Evolutionary conservation across 208 protist species (phyloP), one percentile per base, ranked within the genome.

Genomic region (Naegleria lovaniensis): DNA sequence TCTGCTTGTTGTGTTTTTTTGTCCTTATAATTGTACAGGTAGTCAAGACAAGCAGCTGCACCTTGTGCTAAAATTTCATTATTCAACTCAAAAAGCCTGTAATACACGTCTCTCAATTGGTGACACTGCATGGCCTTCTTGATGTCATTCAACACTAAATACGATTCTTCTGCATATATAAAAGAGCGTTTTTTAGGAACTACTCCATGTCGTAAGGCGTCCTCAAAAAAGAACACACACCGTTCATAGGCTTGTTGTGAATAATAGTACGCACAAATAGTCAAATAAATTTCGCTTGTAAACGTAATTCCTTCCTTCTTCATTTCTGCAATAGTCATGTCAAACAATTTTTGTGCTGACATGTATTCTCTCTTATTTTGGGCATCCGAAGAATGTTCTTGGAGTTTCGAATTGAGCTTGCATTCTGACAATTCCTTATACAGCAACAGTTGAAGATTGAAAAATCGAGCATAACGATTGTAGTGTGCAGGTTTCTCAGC

Each of bases 81-180:
- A 3, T 4, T 13, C 6, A 79, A 0, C 9, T 79, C 67, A 79
- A 0, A 6, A 6, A 29, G 19, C 36, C 67, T 79, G n/a, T 9
- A 79, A 33, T 79, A 33, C 0, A 79, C 5, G 7, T 36, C 16
- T 79, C 67, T 79, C 29, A 79, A 36, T 79, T 79, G 67, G 29
- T 79, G 67, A 79, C 29, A 36, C n/a, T 79, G 16, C 16, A 36
- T 36, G 19, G 67, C 67, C 29, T 79, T 36, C 9, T 36, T 79
- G 6, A 79, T 33, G 7, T 79, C 29, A 25, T n/a, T n/a, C n/a
- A 33, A 36, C 6, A 79, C 36, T 9, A 79, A 79, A 33, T 79
- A 79, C 0, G 67, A 79, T 79, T 79, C 67, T 79, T 79, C 67
- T 9, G 67, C 67, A 79, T 79, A 79, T 36, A 79, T 79, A 79